Conservation (phyloP, 2,329 filamentous ascomycete species). For the Chrysoporthe austroafricana region DNA sequence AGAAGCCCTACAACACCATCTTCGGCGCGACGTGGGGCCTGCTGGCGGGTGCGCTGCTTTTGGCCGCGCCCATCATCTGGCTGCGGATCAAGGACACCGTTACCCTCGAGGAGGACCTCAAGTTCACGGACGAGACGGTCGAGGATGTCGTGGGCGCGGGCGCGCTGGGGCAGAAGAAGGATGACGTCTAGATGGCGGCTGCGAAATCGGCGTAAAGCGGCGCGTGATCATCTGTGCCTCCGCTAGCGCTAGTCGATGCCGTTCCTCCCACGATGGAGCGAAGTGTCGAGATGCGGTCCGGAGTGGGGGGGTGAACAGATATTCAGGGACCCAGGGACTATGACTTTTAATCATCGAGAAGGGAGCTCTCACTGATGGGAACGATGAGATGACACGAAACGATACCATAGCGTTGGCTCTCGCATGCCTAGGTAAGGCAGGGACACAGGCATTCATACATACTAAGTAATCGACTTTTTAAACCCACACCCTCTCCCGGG, state of each 20-base stretch:
- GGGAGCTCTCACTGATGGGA: neutral
- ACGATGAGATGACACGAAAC: conserved; percentile 2
- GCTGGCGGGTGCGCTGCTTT: conserved; percentile 71
- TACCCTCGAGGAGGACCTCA: conserved; percentile 78
- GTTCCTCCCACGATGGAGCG: neutral
- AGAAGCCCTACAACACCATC: conserved; percentile 69
- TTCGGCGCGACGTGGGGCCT: conserved; percentile 78
- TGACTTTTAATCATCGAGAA: neutral
- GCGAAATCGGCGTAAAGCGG: neutral
- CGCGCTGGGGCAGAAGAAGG: conserved; percentile 34
- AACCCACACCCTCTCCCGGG: neutral
- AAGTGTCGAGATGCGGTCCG: neutral
- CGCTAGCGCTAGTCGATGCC: neutral
- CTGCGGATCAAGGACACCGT: conserved; percentile 81
- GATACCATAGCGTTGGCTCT: neutral
- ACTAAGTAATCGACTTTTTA: neutral
- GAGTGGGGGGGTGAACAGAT: neutral
- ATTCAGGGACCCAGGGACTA: neutral
- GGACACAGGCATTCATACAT: neutral
- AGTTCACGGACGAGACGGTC: conserved; percentile 81
- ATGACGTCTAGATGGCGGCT: conserved; percentile 21
- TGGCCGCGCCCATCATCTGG: conserved; percentile 80
- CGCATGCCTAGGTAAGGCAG: neutral
- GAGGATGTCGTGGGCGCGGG: conserved; percentile 62
- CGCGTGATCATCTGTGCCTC: neutral